Percentiles rank a stretch among this genome's conserved stretches.
Conservation (phyloP, 2,329 filamentous ascomycete genomes). For the Biscogniauxia sp. region DNA sequence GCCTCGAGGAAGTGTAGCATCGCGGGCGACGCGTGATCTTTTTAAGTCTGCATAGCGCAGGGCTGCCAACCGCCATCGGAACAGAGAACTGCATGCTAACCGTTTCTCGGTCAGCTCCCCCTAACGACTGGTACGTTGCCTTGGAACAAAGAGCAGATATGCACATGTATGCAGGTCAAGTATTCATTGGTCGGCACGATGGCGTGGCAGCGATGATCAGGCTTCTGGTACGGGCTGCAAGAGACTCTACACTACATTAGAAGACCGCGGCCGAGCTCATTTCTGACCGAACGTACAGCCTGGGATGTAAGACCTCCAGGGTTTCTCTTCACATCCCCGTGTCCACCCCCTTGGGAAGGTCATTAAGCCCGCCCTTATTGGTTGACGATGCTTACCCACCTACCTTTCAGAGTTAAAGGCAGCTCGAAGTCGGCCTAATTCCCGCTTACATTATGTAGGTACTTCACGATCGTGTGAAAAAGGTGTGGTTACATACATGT, state of each 20-base stretch:
- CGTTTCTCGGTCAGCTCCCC: not conserved
- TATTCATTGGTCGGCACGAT: not conserved
- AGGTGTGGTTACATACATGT: not conserved
- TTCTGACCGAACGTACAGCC: no score
- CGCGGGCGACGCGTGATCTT: not conserved
- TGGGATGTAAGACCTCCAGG: not conserved
- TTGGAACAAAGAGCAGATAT: not conserved
- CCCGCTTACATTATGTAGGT: not conserved
- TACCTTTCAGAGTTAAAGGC: not conserved
- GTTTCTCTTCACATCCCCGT: not conserved
- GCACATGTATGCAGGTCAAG: not conserved
- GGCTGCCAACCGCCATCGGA: not conserved
- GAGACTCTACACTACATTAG: no score
- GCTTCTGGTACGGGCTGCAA: not conserved
- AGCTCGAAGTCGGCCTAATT: not conserved
- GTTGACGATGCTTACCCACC: not conserved
- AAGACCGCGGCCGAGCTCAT: not conserved
- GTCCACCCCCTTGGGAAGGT: not conserved
- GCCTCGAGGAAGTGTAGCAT: not conserved
- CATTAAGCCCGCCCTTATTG: not conserved
- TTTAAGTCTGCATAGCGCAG: not conserved
- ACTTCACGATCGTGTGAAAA: not conserved
- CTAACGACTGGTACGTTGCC: no score
- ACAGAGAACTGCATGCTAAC: not conserved
- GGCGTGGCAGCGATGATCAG: not conserved